Conservation (phyloP, 495 filamentous ascomycete species). For the Trichoderma orchidacearum region DNA sequence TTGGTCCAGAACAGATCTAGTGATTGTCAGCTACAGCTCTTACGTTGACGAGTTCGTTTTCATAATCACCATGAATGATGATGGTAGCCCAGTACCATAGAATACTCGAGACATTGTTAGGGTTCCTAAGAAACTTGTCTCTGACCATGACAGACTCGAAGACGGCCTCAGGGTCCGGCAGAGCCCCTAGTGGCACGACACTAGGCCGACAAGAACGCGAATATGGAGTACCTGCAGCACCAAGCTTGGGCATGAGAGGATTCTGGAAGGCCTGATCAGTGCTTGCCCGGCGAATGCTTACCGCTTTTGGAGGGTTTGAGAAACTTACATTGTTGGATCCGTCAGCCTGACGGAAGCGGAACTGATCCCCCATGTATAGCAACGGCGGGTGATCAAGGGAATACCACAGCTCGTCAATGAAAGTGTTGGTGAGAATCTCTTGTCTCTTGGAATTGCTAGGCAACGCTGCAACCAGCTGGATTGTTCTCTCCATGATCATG, state of each 20-base stretch:
- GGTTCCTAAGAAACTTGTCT: conserved; percentile 28
- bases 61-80: conserved; percentile 56
- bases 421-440: conserved; percentile 50
- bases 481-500: conserved; percentile 65
- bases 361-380: conserved; percentile 49
- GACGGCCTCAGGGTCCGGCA: conserved; percentile 63
- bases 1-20: conserved; percentile 27
- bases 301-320: not conserved
- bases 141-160: conserved; percentile 56
- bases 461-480: conserved; percentile 57
- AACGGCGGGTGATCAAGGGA: conserved; percentile 42
- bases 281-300: not conserved
- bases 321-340: conserved; percentile 42
- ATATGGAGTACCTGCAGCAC: conserved; percentile 42
- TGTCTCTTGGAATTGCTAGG: conserved; percentile 48
- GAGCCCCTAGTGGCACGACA: conserved; percentile 44
- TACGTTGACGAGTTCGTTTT: too few relatives aligned
- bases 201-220: conserved; percentile 58
- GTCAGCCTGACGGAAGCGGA: conserved; percentile 55
- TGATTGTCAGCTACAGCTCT: not conserved
- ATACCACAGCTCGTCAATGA: conserved; percentile 59
- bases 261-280: conserved; percentile 14
- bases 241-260: conserved; percentile 26
- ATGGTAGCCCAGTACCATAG: conserved; percentile 83
- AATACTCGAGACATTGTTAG: conserved; percentile 71